These are phyloP conservation scores for Purpureocillium lavendulum DNA, from an alignment of 2,329 filamentous ascomycete genomes.

Conservation along the genomic window DNA sequence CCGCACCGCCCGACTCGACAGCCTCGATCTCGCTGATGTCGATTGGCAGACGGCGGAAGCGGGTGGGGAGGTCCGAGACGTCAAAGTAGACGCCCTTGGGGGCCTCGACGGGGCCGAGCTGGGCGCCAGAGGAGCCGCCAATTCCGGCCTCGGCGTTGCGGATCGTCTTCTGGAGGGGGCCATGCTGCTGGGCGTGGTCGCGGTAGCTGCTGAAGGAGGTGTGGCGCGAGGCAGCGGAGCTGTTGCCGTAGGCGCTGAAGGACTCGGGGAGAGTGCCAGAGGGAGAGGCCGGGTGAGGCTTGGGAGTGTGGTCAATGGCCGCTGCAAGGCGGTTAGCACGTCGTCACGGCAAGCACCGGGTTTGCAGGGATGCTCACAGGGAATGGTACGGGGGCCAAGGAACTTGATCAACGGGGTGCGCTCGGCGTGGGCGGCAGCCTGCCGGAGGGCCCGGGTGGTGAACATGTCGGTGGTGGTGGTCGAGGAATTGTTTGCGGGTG, in stretches of 20 bases:
- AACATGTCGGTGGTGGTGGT: constrained; percentile 34
- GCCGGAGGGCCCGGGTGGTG: constrained; percentile 46
- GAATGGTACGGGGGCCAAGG: constrained; percentile 50
- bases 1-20: constrained; percentile 84
- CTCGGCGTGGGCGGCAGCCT: constrained; percentile 50
- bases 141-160: constrained; percentile 29
- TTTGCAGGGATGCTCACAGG: constrained; percentile 28
- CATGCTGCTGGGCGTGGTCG: constrained; percentile 69
- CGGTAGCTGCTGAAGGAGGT: constrained; percentile 68
- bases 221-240: constrained; percentile 31
- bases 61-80: constrained; percentile 72
- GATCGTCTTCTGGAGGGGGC: constrained; percentile 58
- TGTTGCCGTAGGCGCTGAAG: constrained; percentile 30
- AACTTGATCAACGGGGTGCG: constrained; percentile 55
- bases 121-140: constrained; percentile 57
- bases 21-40: constrained; percentile 85
- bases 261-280: constrained; percentile 51
- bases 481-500: constrained; percentile 1
- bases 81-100: constrained; percentile 76
- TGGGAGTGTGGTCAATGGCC: constrained; percentile 62
- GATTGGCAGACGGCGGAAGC: constrained; percentile 72
- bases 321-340: constrained; percentile 35
- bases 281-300: constrained; percentile 65
- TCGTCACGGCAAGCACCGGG: not conserved
- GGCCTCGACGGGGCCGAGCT: constrained; percentile 65